Percentiles rank a stretch among this genome's conserved stretches.
Conservation (phyloP, 345 rosid genomes). For the Eucalyptus guilfoylei region DNA sequence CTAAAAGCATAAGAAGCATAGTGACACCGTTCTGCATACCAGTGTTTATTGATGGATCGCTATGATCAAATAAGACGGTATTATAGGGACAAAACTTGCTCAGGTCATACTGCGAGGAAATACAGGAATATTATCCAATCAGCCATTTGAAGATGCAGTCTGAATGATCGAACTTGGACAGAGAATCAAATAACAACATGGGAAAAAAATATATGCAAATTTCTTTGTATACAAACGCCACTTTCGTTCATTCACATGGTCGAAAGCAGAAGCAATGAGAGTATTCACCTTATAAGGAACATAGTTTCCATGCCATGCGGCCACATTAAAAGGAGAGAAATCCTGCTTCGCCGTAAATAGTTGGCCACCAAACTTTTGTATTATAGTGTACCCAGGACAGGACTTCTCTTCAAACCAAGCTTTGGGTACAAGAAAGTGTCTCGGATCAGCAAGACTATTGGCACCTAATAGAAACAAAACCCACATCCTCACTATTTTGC, state of each 20-base stretch:
- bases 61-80: slow-evolving; percentile 83
- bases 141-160: background rate
- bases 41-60: slow-evolving; percentile 91
- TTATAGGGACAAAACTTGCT: slow-evolving; percentile 89
- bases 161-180: background rate
- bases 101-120: slow-evolving; percentile 66
- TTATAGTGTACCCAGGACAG: slow-evolving; percentile 55
- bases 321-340: slow-evolving; percentile 94
- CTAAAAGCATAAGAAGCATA: background rate
- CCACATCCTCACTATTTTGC: background rate
- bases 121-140: background rate
- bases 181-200: too few relatives aligned
- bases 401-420: slow-evolving; percentile 73
- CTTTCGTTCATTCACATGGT: background rate
- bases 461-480: slow-evolving; percentile 38
- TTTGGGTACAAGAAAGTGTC: slow-evolving; percentile 82
- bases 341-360: slow-evolving; percentile 84
- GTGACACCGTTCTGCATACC: slow-evolving; percentile 18
- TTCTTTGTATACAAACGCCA: background rate
- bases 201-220: background rate
- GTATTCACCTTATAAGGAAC: slow-evolving; percentile 73
- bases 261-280: background rate
- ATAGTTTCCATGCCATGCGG: slow-evolving; percentile 98
- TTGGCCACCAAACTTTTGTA: slow-evolving; percentile 88
- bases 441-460: slow-evolving; percentile 92